Evolutionary conservation across 805 yeast species (phyloP), one percentile per base, ranked within the genome.

Genomic region (Sungouiella blattae): DNA sequence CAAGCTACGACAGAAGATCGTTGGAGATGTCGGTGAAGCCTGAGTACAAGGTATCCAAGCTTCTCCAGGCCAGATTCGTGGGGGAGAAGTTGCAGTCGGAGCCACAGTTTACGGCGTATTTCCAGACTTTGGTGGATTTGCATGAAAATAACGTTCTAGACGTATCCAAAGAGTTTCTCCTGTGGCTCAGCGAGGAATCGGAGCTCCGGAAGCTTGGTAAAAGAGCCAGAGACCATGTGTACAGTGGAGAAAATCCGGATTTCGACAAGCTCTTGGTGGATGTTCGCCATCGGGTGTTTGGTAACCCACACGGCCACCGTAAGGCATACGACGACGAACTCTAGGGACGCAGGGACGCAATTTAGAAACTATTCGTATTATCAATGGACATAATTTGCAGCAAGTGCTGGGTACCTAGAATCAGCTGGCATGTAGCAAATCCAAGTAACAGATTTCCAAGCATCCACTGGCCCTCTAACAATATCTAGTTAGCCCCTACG

Each of bases 221-320:
- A 13, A 47, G 28, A 25, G 43, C 48, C 37, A 57, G 66, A 40
- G 62, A 59, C 33, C n/a, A n/a, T n/a, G n/a, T n/a, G n/a, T n/a
- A n/a, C n/a, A n/a, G n/a, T n/a, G 36, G 60, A 1, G 46, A 35
- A 2, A 73, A 73, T 37, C 46, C 55, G 18, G 68, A 63, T 20
- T 59, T 78, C 40, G 62, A 55, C 44, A 49, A 39, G 11, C 50
- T 60, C 43, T 43, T 64, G 53, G 35, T 60, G 21, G 47, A 47
- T n/a, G 62, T 64, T 11, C 73, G 94, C 49, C 91, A 86, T 53
- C 53, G 61, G 15, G 75, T 81, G 1, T 87, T 87, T 61, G 96
- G 95, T 1, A 87, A 87, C 49, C 86, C 84, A 13, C 66, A 74
- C 51, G 94, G 83, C 0, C 57, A 72, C 37, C 69, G 93, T 41